Percentiles rank a stretch among this genome's conserved stretches.
Evolutionary conservation across 371 early-diverging fungal species (phyloP).

Genomic region (Funneliformis caledonium): DNA sequence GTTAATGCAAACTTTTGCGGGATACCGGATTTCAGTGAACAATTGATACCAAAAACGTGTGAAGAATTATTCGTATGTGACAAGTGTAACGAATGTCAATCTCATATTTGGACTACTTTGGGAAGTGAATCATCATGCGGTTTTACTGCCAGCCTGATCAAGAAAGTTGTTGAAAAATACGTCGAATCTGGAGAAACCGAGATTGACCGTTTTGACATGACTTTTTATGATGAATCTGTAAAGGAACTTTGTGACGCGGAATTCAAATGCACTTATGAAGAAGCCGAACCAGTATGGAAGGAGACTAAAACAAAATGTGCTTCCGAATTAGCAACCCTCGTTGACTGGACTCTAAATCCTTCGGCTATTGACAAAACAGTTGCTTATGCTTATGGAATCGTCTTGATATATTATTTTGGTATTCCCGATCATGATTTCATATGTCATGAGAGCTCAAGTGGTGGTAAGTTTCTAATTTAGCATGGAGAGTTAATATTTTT

Average conservation of each 20-base stretch:
- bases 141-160: neutral
- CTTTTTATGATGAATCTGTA: neutral
- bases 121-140: neutral
- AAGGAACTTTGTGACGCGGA: neutral
- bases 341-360: neutral
- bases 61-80: neutral
- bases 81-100: neutral
- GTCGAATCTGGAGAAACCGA: neutral
- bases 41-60: neutral
- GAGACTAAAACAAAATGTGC: neutral
- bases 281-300: neutral
- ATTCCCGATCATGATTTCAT: neutral
- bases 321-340: neutral
- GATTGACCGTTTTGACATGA: neutral
- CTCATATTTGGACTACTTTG: neutral
- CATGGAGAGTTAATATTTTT: too few species aligned
- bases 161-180: neutral
- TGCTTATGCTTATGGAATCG: neutral
- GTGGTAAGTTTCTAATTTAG: neutral
- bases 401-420: neutral
- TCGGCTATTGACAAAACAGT: neutral
- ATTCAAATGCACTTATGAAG: neutral
- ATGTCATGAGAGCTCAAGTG: neutral
- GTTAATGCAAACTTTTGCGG: neutral
- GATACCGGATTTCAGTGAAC: too few species aligned